Conservation (phyloP, 306 rosid species). For the Albizia julibrissin region DNA sequence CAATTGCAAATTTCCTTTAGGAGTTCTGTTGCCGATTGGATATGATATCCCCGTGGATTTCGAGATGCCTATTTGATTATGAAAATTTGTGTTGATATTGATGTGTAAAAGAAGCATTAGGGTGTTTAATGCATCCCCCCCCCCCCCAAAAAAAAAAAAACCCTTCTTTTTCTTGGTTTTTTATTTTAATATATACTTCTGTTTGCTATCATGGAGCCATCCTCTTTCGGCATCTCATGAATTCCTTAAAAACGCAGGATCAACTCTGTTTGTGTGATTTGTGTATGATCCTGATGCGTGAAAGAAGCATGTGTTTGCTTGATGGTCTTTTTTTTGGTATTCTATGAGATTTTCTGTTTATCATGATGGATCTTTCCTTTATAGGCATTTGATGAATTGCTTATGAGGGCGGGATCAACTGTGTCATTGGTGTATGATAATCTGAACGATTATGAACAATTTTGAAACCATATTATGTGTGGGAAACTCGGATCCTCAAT, state of each 20-base stretch:
- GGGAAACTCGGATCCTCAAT: background rate
- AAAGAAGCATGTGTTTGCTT: background rate
- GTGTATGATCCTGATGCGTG: background rate
- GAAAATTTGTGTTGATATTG: background rate
- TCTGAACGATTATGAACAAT: background rate
- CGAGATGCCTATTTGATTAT: background rate
- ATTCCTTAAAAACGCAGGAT: background rate
- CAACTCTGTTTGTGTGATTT: background rate
- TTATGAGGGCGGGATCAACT: background rate
- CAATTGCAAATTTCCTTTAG: background rate
- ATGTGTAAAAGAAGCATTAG: background rate
- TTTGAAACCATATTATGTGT: background rate
- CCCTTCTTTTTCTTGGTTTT: background rate
- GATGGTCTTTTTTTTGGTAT: background rate
- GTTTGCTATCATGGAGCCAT: background rate
- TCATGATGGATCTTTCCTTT: background rate
- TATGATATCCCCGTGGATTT: background rate
- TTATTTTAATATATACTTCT: background rate
- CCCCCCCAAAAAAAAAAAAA: no score
- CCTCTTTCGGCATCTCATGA: background rate
- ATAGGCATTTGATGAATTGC: background rate
- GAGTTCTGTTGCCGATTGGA: background rate
- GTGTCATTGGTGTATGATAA: background rate
- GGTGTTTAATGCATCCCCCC: background rate
- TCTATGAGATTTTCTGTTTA: background rate